Evolutionary conservation across 2,329 filamentous ascomycete species (phyloP).

Genomic region (Pseudogymnoascus pannorum): DNA sequence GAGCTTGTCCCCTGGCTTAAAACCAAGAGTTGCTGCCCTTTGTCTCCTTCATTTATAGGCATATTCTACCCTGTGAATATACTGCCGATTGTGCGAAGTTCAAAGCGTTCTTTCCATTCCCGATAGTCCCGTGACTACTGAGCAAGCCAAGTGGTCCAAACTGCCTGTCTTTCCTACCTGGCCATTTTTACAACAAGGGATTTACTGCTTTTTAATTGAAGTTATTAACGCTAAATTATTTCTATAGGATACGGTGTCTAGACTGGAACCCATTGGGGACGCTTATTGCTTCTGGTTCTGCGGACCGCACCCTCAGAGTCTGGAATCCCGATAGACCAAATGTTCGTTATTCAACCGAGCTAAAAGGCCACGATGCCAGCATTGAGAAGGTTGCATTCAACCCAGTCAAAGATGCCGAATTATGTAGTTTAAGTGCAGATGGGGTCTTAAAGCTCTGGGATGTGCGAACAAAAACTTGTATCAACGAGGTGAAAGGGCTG

Average conservation of each 20-base stretch:
- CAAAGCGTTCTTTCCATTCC: neutral
- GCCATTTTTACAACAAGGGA: neutral
- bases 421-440: slow-evolving; percentile 67
- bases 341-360: slow-evolving; percentile 67
- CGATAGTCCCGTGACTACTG: neutral
- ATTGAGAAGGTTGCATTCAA: slow-evolving; percentile 76
- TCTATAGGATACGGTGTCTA: slow-evolving; percentile 63
- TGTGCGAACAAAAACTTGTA: slow-evolving; percentile 62
- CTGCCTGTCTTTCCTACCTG: neutral
- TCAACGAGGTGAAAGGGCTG: slow-evolving; percentile 60
- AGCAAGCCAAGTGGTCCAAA: neutral
- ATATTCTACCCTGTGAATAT: neutral
- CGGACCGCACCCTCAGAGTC: slow-evolving; percentile 63
- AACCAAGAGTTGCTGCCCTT: neutral
- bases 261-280: slow-evolving; percentile 84
- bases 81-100: neutral
- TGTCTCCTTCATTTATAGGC: neutral
- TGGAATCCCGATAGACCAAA: slow-evolving; percentile 76
- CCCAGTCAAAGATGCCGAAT: slow-evolving; percentile 66
- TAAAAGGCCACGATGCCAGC: slow-evolving; percentile 57
- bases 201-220: neutral
- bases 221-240: neutral
- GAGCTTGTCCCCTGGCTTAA: neutral
- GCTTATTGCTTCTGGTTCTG: slow-evolving; percentile 73
- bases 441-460: slow-evolving; percentile 76